Evolutionary conservation across 352 stramenopile species (phyloP).

Genomic region (Pythium pyrilobum): DNA sequence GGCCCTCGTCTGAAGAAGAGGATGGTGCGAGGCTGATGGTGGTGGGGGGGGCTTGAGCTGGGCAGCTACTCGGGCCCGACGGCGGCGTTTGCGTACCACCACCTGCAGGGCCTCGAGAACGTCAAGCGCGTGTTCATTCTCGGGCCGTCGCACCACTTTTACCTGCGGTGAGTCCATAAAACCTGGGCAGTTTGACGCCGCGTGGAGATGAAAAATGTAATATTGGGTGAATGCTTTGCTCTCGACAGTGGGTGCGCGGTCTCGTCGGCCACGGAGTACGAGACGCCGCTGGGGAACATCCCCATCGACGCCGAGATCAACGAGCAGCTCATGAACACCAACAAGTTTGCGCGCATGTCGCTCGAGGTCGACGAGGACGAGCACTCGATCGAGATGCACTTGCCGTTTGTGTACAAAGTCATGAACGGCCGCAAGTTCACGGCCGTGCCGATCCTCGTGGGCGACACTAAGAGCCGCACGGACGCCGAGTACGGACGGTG

Average conservation of each 20-base stretch:
- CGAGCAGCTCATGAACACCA: constrained; percentile 80
- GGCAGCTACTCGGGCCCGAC: constrained; percentile 92
- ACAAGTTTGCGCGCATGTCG: constrained; percentile 74
- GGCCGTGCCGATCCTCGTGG: constrained; percentile 95
- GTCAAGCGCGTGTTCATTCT: constrained; percentile 90
- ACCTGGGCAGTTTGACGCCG: no score
- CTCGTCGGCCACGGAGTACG: constrained; percentile 79
- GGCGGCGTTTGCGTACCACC: constrained; percentile 91
- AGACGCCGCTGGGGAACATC: constrained; percentile 95
- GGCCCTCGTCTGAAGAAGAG: neutral
- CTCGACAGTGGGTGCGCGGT: constrained; percentile 75
- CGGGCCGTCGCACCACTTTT: constrained; percentile 95
- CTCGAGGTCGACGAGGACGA: constrained; percentile 92
- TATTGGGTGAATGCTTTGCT: neutral
- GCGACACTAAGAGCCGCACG: constrained; percentile 78
- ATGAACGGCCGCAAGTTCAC: constrained; percentile 79
- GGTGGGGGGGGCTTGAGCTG: neutral
- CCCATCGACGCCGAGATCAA: constrained; percentile 88
- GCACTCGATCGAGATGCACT: constrained; percentile 97
- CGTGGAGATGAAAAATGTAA: neutral
- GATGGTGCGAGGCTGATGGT: neutral
- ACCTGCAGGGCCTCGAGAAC: constrained; percentile 66
- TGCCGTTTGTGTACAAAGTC: constrained; percentile 92
- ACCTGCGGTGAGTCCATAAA: constrained; percentile 89
- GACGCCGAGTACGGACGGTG: constrained; percentile 88